Conservation (phyloP, 1,139 yeast species). For the Lodderomyces theae region DNA sequence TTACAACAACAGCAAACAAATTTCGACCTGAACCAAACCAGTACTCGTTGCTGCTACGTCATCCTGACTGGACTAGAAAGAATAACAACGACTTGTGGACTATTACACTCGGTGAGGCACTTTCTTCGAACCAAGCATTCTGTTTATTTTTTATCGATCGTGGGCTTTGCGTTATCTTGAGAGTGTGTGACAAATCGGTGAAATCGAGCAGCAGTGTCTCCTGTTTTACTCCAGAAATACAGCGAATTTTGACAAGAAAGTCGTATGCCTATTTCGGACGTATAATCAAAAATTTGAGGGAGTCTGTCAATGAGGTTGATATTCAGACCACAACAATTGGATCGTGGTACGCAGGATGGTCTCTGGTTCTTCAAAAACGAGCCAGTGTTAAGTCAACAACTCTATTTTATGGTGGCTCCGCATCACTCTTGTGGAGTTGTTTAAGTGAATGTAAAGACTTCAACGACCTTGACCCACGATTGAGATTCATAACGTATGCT, state of each 20-base stretch:
- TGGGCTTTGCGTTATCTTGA: conserved; percentile 33
- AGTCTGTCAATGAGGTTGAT: conserved; percentile 29
- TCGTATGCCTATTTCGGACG: conserved; percentile 36
- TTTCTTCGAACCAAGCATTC: conserved; percentile 25
- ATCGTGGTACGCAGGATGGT: conserved; percentile 39
- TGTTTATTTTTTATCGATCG: conserved; percentile 40
- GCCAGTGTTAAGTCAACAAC: conserved; percentile 34
- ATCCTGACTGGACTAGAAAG: conserved; percentile 12
- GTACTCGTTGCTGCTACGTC: conserved; percentile 2
- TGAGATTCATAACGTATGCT: conserved; percentile 25
- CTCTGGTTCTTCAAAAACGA: conserved; percentile 33
- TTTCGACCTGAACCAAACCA: neutral
- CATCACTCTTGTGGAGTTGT: conserved; percentile 30
- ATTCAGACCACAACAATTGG: conserved; percentile 39
- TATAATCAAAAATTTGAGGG: conserved; percentile 33
- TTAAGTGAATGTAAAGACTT: conserved; percentile 21
- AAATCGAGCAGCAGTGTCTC: conserved; percentile 16
- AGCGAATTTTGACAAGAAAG: conserved; percentile 30
- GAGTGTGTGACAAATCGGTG: conserved; percentile 16
- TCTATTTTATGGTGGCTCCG: conserved; percentile 35
- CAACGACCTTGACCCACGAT: conserved; percentile 25
- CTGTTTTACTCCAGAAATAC: conserved; percentile 29
- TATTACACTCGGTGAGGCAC: conserved; percentile 27
- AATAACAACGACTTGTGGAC: conserved; percentile 25
- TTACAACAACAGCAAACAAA: neutral